These are phyloP conservation scores for Vitis cinerea DNA, from an alignment of 164 flowering plant genomes.

Conservation along the genomic window DNA sequence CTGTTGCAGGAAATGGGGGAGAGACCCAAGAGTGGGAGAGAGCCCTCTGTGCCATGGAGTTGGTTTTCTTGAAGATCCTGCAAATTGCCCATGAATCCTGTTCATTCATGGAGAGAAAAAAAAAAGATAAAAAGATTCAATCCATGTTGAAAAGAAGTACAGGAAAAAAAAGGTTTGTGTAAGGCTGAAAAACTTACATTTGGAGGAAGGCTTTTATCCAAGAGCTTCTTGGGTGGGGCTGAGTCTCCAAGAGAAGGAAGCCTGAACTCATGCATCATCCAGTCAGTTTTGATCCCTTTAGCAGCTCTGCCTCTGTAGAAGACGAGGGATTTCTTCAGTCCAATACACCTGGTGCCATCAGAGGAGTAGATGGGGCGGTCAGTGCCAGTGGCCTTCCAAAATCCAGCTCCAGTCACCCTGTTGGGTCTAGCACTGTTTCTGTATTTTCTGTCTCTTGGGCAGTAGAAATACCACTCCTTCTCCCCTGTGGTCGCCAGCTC, in stretches of 20 bases:
- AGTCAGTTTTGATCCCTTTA: slow-evolving; percentile 64
- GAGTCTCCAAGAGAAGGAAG: slow-evolving; percentile 41
- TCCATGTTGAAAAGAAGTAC: too few relatives aligned
- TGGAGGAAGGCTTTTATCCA: slow-evolving; percentile 39
- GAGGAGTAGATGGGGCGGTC: slow-evolving; percentile 68
- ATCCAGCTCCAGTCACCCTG: slow-evolving; percentile 64
- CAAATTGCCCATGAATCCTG: slow-evolving; percentile 76
- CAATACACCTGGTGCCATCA: slow-evolving; percentile 50
- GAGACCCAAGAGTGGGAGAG: slow-evolving; percentile 49
- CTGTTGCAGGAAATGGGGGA: slow-evolving; percentile 34
- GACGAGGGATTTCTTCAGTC: slow-evolving; percentile 70
- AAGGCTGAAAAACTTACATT: slow-evolving; percentile 27
- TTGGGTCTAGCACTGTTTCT: slow-evolving; percentile 64
- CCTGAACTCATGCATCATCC: slow-evolving; percentile 81
- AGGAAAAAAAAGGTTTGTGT: too few relatives aligned
- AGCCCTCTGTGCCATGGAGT: slow-evolving; percentile 49
- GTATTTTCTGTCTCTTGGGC: slow-evolving; percentile 65
- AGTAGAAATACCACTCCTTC: slow-evolving; percentile 72
- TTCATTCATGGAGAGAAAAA: background rate
- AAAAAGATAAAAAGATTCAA: background rate
- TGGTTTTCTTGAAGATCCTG: slow-evolving; percentile 64
- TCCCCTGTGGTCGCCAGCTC: slow-evolving; percentile 57
- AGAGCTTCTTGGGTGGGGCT: slow-evolving; percentile 35
- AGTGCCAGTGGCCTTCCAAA: slow-evolving; percentile 76
- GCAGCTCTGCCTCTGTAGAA: slow-evolving; percentile 73